Base-by-base conservation (phyloP, 2,329 filamentous ascomycete genomes). In the Fusarium odoratissimum region DNA sequence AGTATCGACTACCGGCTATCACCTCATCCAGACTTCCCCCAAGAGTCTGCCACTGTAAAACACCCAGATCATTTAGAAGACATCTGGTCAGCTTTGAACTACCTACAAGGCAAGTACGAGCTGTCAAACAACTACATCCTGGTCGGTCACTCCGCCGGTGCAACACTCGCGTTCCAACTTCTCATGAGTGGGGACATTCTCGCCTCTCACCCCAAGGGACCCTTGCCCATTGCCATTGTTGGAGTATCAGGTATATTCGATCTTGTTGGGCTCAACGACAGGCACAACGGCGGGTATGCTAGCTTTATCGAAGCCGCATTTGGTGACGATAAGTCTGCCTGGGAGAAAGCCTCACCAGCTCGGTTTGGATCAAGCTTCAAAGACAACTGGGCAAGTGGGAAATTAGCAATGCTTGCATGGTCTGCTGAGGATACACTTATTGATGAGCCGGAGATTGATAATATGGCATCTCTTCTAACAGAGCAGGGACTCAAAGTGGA, bases 191-290 rank as follows among this genome's bases (percentile, higher is more conserved):
- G 81, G 42, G 69, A 71, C 21, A 75, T 82, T 54, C 68, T 82
- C 23, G 75, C 65, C 54, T 65, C 61, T 55, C 62, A 52, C 54
- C 73, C 46, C 31, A 64, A 80, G 13, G 77, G 83, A 7, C 80
- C 79, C 10, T 77, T 84, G 23, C 90, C 90, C 0, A 76, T 82
- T 6, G 88, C 86, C 8, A 80, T 93, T n/a, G 78, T 93, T 8
- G 87, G 90, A 38, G 80, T 92, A 25, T 88, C 88, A 61, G 92
- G 92, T 2, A 89, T 94, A 28, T 93, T 93, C 79, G 88, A 92
- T 76, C 80, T 94, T 14, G 84, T 84, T 12, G 85, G 85, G 1
- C 80, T 93, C 25, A 82, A 85, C 31, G 79, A 83, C 51, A 83
- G 86, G 12, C 83, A 86, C 40, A 78, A 77, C 23, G 83, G 82